Conservation (phyloP, 2,329 filamentous ascomycete species). For the Alternaria tenuissima region DNA sequence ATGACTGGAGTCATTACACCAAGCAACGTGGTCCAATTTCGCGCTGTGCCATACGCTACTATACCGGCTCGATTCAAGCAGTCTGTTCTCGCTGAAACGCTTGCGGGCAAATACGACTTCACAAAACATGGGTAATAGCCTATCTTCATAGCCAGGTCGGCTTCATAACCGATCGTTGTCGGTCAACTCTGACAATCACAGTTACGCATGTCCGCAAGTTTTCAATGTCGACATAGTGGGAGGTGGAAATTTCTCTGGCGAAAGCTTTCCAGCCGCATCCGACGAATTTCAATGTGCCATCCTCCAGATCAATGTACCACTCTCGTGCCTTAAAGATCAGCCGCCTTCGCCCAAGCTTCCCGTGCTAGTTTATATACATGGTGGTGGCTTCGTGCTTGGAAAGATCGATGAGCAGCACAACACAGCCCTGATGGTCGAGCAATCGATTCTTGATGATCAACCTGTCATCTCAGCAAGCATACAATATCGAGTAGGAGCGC, state of each 20-base stretch:
- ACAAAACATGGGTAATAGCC: slow-evolving; percentile 28
- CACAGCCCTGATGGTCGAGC: slow-evolving; percentile 32
- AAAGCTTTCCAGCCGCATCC: slow-evolving; percentile 5
- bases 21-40: slow-evolving; percentile 38
- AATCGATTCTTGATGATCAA: slow-evolving; percentile 28
- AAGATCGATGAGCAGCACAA: slow-evolving; percentile 36
- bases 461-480: slow-evolving; percentile 29
- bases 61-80: slow-evolving; percentile 34
- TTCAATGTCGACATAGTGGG: slow-evolving; percentile 10
- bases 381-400: slow-evolving; percentile 58
- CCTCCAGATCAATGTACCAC: slow-evolving; percentile 35
- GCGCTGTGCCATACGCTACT: slow-evolving; percentile 31
- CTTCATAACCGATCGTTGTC: background rate
- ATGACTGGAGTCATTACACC: slow-evolving; percentile 29
- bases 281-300: slow-evolving; percentile 31
- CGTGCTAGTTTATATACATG: slow-evolving; percentile 62
- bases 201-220: slow-evolving; percentile 31
- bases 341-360: slow-evolving; percentile 47
- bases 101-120: slow-evolving; percentile 18
- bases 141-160: background rate
- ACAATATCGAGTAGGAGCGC: slow-evolving; percentile 39
- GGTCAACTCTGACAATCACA: slow-evolving; percentile 4
- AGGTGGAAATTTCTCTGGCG: slow-evolving; percentile 25
- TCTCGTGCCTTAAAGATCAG: slow-evolving; percentile 15
- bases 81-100: slow-evolving; percentile 19